Conservation (phyloP, 768 basidiomycete species). For the Rhizopogon roseolus region DNA sequence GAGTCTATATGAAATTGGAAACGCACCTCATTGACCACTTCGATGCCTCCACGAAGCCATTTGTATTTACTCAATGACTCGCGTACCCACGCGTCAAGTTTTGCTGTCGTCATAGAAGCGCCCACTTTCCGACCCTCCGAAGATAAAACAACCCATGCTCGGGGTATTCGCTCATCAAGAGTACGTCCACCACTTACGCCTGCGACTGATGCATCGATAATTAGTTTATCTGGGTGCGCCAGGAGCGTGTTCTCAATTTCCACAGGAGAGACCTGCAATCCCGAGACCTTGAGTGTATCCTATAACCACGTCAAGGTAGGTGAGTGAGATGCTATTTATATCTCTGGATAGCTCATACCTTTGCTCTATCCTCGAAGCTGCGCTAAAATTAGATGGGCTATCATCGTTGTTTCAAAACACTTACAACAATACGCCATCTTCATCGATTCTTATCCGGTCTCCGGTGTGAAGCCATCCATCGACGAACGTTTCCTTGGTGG, state of each 20-base stretch:
- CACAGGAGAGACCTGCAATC: conserved; percentile 73
- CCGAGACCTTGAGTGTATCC: conserved; percentile 80
- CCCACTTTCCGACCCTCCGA: conserved; percentile 47
- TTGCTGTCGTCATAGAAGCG: conserved; percentile 31
- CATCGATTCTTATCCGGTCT: conserved; percentile 60
- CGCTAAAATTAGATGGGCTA: neutral
- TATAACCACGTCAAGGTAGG: conserved; percentile 16
- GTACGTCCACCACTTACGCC: conserved; percentile 72
- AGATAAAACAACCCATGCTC: conserved; percentile 76
- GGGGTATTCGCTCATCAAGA: conserved; percentile 67
- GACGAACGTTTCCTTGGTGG: conserved; percentile 59
- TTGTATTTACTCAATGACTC: conserved; percentile 69
- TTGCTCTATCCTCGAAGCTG: conserved; percentile 74
- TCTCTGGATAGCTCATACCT: conserved; percentile 36
- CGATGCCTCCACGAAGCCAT: conserved; percentile 70
- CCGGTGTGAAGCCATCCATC: conserved; percentile 76
- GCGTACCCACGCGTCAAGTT: conserved; percentile 57
- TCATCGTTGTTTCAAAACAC: conserved; percentile 15
- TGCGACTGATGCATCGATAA: conserved; percentile 65
- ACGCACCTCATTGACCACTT: conserved; percentile 57
- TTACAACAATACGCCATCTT: conserved; percentile 62
- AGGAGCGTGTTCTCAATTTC: conserved; percentile 71
- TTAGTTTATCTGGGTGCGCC: conserved; percentile 54
- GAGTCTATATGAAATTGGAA: neutral
- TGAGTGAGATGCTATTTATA: conserved; percentile 11